Percentiles rank a stretch among this genome's conserved stretches.
Conservation (phyloP, 2,329 filamentous ascomycete genomes). For the Nectriaceae sp. region DNA sequence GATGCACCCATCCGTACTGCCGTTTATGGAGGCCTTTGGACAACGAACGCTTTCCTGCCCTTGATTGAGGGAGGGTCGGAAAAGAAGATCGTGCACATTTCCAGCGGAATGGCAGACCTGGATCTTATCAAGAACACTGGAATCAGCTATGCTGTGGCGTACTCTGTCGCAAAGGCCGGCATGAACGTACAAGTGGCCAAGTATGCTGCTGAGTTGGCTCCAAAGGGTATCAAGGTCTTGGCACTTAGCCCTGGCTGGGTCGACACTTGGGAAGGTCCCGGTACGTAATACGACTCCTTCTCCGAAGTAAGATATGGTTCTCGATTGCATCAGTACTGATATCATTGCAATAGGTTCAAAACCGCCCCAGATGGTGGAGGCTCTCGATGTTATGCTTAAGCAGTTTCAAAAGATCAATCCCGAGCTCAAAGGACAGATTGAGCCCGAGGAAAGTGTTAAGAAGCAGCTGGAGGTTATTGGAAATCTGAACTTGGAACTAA, state of each 20-base stretch:
- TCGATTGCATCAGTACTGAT: background rate
- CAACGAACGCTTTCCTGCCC: constrained; percentile 41
- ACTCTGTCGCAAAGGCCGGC: constrained; percentile 41
- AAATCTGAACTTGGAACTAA: background rate
- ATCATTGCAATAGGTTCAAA: background rate
- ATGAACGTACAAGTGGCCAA: constrained; percentile 44
- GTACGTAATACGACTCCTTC: background rate
- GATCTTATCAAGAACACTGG: constrained; percentile 26
- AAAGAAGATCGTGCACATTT: constrained; percentile 46
- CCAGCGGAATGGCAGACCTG: constrained; percentile 37
- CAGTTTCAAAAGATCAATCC: constrained; percentile 3
- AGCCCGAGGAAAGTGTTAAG: constrained; percentile 5
- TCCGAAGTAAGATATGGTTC: background rate
- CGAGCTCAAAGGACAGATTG: constrained; percentile 5
- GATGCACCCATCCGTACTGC: too few relatives aligned
- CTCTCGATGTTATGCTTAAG: background rate
- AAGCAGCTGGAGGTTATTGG: constrained; percentile 11
- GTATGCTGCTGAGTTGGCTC: constrained; percentile 34
- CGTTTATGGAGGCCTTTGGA: background rate
- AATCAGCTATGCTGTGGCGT: constrained; percentile 29
- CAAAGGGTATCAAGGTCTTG: constrained; percentile 14
- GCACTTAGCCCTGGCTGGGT: constrained; percentile 18
- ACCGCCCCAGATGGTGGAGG: background rate
- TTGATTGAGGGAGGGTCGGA: constrained; percentile 37
- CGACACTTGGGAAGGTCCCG: constrained; percentile 4